A percentile compares a stretch with the other conserved stretches of the same genome.
Evolutionary conservation across 1,284 basidiomycete species (phyloP).

Genomic region (Agroathelia rolfsii): DNA sequence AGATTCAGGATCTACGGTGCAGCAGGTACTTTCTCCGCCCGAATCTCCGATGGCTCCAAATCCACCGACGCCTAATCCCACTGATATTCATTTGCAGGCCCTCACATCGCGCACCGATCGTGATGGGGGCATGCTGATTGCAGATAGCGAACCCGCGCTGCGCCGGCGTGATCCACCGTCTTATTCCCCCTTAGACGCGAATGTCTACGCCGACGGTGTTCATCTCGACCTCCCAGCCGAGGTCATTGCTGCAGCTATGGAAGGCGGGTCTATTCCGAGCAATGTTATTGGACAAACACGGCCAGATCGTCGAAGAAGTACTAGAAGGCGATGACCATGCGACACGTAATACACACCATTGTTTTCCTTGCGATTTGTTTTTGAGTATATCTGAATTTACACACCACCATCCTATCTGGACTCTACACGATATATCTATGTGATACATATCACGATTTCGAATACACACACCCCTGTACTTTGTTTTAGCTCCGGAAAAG

Average conservation of each 20-base stretch:
- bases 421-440: too few relatives aligned
- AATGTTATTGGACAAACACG: conserved; percentile 47
- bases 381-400: too few relatives aligned
- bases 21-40: conserved; percentile 64
- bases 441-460: too few relatives aligned
- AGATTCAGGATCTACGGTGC: conserved; percentile 55
- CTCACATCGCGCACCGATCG: conserved; percentile 32
- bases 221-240: conserved; percentile 77
- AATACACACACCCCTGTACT: too few relatives aligned
- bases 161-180: conserved; percentile 61
- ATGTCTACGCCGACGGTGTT: conserved; percentile 70
- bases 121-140: conserved; percentile 11
- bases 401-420: too few relatives aligned
- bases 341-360: too few relatives aligned
- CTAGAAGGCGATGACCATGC: too few relatives aligned
- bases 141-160: conserved; percentile 14
- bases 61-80: conserved; percentile 67
- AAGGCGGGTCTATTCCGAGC: conserved; percentile 51
- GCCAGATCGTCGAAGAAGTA: too few relatives aligned
- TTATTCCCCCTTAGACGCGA: conserved; percentile 75
- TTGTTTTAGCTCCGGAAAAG: too few relatives aligned
- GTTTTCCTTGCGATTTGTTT: too few relatives aligned
- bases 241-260: conserved; percentile 70
- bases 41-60: conserved; percentile 66
- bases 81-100: conserved; percentile 71